Evolutionary conservation across 371 early-diverging fungal genomes (phyloP).

Genomic region (Syncephalastrum monosporum): DNA sequence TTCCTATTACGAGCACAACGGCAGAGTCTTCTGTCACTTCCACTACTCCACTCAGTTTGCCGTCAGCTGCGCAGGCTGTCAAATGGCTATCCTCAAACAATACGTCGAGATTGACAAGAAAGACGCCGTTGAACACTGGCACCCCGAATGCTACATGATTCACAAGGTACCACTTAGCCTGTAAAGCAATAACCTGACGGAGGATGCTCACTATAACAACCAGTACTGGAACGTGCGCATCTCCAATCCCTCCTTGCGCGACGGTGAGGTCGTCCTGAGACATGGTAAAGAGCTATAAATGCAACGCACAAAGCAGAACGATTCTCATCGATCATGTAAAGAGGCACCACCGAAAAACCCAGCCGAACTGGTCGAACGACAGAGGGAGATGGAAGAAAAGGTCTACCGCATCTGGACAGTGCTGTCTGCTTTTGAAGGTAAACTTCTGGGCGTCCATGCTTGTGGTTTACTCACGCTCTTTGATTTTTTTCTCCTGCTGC

Average conservation of each 20-base stretch:
- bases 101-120: constrained; percentile 91
- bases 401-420: constrained; percentile 85
- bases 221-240: too few relatives aligned
- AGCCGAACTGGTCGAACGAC: constrained; percentile 42
- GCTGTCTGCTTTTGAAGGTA: constrained; percentile 75
- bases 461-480: neutral
- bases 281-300: too few relatives aligned
- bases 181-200: too few relatives aligned
- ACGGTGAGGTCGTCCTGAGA: too few relatives aligned
- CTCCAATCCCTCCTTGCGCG: too few relatives aligned
- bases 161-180: constrained; percentile 57
- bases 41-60: constrained; percentile 86
- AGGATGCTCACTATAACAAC: too few relatives aligned
- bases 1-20: constrained; percentile 93
- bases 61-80: constrained; percentile 88
- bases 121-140: constrained; percentile 89
- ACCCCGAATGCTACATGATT: constrained; percentile 99
- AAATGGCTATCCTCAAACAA: constrained; percentile 90
- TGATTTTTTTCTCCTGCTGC: neutral
- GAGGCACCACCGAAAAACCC: too few relatives aligned
- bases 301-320: too few relatives aligned
- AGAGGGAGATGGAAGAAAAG: constrained; percentile 70
- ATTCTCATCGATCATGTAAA: neutral
- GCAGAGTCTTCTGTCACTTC: constrained; percentile 89
- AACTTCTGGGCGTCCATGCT: neutral